Evolutionary conservation across 495 filamentous ascomycete species (phyloP).

Genomic region (Hypomontagnella monticulosa): DNA sequence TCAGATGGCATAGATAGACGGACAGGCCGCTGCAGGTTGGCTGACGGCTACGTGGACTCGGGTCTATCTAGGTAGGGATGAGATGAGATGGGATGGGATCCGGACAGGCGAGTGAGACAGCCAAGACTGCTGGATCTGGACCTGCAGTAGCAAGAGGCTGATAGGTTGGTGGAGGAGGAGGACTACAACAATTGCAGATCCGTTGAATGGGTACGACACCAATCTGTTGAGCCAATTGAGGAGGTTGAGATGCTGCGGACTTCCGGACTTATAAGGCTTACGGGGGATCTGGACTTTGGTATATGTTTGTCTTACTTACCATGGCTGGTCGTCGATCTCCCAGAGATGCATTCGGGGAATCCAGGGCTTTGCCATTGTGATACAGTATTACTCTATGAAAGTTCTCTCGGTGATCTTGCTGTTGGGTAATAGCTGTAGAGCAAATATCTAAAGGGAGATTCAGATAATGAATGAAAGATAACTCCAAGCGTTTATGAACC

Average conservation of each 20-base stretch:
- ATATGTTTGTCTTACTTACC: conserved; percentile 47
- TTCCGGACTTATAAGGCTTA: conserved; percentile 33
- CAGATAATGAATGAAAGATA: neutral
- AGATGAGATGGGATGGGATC: too few relatives aligned
- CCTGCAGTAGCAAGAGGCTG: neutral
- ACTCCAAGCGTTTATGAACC: conserved; percentile 7
- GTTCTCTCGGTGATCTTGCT: neutral
- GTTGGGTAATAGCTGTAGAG: neutral
- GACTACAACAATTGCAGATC: neutral
- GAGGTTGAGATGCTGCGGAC: conserved; percentile 26
- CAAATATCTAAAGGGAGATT: neutral
- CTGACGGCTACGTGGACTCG: too few relatives aligned
- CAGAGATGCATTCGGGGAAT: conserved; percentile 65
- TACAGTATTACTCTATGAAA: neutral
- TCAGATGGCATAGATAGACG: conserved; percentile 5
- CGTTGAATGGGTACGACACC: conserved; percentile 18
- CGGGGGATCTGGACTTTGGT: conserved; percentile 7
- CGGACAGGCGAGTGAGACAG: too few relatives aligned
- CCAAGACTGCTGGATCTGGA: neutral
- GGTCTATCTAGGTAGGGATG: too few relatives aligned
- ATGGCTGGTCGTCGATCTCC: conserved; percentile 64
- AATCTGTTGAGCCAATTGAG: conserved; percentile 32
- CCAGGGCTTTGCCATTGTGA: conserved; percentile 55
- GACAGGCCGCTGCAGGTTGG: too few relatives aligned
- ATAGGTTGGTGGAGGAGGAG: neutral